Conservation (phyloP, 495 filamentous ascomycete species). For the Pseudevernia furfuracea region DNA sequence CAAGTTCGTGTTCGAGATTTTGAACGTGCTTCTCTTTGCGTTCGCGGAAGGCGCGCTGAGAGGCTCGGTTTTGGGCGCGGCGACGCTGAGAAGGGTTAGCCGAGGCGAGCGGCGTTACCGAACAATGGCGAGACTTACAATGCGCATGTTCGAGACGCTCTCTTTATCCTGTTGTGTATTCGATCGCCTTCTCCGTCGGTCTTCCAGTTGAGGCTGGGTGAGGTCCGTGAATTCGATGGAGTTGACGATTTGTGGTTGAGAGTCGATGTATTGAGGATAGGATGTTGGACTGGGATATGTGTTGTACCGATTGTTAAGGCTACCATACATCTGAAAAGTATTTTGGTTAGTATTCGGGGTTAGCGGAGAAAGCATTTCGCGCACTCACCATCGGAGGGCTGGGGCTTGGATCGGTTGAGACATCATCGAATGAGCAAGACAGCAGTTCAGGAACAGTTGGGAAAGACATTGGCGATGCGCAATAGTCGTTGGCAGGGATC, state of each 20-base stretch:
- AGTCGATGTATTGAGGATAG: slow-evolving; percentile 19
- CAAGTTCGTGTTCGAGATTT: slow-evolving; percentile 34
- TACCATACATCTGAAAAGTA: slow-evolving; percentile 18
- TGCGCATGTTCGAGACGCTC: slow-evolving; percentile 27
- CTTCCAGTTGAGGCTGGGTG: slow-evolving; percentile 24
- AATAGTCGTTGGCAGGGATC: slow-evolving; percentile 14
- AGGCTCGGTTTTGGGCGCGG: slow-evolving; percentile 51
- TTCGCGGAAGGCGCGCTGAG: slow-evolving; percentile 45
- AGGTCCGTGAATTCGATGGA: slow-evolving; percentile 30
- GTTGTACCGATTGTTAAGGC: slow-evolving; percentile 18
- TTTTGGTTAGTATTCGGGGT: background rate
- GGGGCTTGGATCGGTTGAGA: slow-evolving; percentile 26
- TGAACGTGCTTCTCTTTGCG: slow-evolving; percentile 43
- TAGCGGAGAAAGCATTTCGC: background rate
- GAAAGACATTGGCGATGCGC: slow-evolving; percentile 22
- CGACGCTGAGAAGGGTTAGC: slow-evolving; percentile 35
- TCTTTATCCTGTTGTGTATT: slow-evolving; percentile 26
- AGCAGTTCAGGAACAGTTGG: slow-evolving; percentile 24
- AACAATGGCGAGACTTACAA: slow-evolving; percentile 18
- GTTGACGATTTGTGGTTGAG: slow-evolving; percentile 22
- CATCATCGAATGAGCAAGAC: slow-evolving; percentile 23
- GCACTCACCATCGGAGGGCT: slow-evolving; percentile 25
- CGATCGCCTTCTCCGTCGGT: slow-evolving; percentile 25
- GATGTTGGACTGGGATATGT: slow-evolving; percentile 11
- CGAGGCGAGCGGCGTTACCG: background rate